These are phyloP conservation scores for Cajanus cajan DNA, from an alignment of 306 rosid genomes.

Conservation along the genomic window DNA sequence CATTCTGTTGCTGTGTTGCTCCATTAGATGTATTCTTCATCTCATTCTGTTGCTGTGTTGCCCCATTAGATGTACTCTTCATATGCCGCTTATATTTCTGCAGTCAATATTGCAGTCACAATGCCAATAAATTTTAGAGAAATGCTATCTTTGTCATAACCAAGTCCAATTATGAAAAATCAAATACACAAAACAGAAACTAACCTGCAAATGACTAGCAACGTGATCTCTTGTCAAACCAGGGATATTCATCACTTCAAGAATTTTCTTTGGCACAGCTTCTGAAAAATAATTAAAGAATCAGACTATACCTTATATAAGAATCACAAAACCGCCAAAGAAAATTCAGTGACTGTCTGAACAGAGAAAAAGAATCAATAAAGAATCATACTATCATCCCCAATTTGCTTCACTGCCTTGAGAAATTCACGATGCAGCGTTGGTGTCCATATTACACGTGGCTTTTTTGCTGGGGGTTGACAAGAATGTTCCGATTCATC, in stretches of 20 bases:
- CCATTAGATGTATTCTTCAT: too few species aligned
- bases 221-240: conserved; percentile 67
- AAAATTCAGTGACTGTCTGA: neutral
- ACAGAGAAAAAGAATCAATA: neutral
- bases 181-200: neutral
- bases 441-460: conserved; percentile 62
- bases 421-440: conserved; percentile 60
- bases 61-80: neutral
- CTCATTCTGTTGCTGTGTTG: too few species aligned
- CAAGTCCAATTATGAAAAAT: too few species aligned
- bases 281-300: conserved; percentile 31
- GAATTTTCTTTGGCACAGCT: conserved; percentile 76
- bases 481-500: conserved; percentile 39
- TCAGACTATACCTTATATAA: neutral
- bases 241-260: conserved; percentile 65
- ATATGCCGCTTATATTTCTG: neutral
- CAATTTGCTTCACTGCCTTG: conserved; percentile 55
- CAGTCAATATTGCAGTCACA: neutral
- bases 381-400: conserved; percentile 61
- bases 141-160: too few species aligned
- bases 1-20: too few species aligned
- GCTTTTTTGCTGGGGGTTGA: conserved; percentile 46
- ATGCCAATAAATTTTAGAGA: too few species aligned
- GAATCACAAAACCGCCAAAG: neutral
- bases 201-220: conserved; percentile 81